Percentiles rank a stretch among this genome's conserved stretches.
Evolutionary conservation across 805 yeast species (phyloP).

Genomic region (Nakazawaea siamensis): DNA sequence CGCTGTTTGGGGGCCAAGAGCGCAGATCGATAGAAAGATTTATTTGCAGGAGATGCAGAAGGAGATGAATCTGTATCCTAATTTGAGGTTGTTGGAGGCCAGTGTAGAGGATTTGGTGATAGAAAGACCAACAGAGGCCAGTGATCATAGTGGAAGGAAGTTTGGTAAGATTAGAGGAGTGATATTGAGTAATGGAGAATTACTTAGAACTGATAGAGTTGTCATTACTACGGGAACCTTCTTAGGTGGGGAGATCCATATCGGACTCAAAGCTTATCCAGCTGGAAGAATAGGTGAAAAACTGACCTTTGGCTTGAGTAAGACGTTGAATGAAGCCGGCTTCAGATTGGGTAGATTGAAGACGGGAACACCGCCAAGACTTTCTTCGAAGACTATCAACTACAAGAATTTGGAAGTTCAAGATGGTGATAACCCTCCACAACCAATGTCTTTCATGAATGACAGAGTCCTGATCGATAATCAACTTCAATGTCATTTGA

Average conservation of each 20-base stretch:
- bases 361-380: slow-evolving; percentile 96
- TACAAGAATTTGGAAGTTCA: slow-evolving; percentile 58
- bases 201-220: slow-evolving; percentile 56
- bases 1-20: slow-evolving; percentile 98
- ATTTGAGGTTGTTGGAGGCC: slow-evolving; percentile 57
- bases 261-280: slow-evolving; percentile 73
- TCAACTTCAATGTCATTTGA: slow-evolving; percentile 67
- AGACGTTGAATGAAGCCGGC: slow-evolving; percentile 68
- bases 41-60: slow-evolving; percentile 76
- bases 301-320: slow-evolving; percentile 83
- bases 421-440: slow-evolving; percentile 76
- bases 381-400: slow-evolving; percentile 65
- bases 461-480: slow-evolving; percentile 51
- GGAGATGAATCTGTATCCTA: slow-evolving; percentile 44
- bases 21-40: slow-evolving; percentile 84
- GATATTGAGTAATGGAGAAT: slow-evolving; percentile 55
- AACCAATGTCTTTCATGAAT: slow-evolving; percentile 84
- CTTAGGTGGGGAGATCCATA: slow-evolving; percentile 87
- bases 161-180: slow-evolving; percentile 59
- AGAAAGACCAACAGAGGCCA: slow-evolving; percentile 24
- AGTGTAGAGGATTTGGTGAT: slow-evolving; percentile 81
- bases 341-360: slow-evolving; percentile 83
- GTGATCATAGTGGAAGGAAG: slow-evolving; percentile 28
- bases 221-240: slow-evolving; percentile 96
- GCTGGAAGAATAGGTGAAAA: slow-evolving; percentile 92